A percentile compares a stretch with the other conserved stretches of the same genome.
phyloP scores from a whole-genome alignment of 2,329 filamentous ascomycete species.

The Arthrobotrys musiformis region DNA sequence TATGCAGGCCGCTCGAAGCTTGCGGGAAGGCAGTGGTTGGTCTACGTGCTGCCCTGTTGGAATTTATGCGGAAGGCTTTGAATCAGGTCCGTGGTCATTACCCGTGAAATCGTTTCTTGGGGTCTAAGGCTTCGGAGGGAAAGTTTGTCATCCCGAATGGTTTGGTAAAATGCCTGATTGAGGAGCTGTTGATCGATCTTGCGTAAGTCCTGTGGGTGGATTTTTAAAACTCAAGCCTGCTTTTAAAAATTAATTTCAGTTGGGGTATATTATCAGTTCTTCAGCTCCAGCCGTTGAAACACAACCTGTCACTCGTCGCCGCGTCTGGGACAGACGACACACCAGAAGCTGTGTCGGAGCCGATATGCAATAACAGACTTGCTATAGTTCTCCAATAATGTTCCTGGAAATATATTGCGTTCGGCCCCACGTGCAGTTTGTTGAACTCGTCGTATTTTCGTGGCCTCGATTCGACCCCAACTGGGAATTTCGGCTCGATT shows the following conservation, averaged over 20 bases:
- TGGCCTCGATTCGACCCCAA: slow-evolving; percentile 35
- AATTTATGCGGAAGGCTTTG: slow-evolving; percentile 8
- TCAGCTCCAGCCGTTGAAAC: slow-evolving; percentile 31
- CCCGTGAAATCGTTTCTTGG: slow-evolving; percentile 4
- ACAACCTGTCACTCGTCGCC: slow-evolving; percentile 43
- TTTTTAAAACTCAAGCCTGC: slow-evolving; percentile 48
- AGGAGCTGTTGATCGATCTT: slow-evolving; percentile 45
- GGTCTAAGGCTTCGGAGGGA: not conserved
- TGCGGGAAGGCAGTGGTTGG: not conserved
- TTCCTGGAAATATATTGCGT: slow-evolving; percentile 55
- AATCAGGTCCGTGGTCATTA: slow-evolving; percentile 10
- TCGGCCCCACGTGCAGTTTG: slow-evolving; percentile 39
- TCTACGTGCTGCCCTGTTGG: not conserved
- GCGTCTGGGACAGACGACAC: slow-evolving; percentile 47
- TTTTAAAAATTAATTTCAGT: slow-evolving; percentile 45
- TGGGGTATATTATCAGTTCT: slow-evolving; percentile 43
- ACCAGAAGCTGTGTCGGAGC: slow-evolving; percentile 48
- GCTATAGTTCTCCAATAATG: slow-evolving; percentile 38
- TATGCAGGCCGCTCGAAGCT: not conserved
- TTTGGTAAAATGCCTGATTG: slow-evolving; percentile 22
- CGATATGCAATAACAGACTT: slow-evolving; percentile 55
- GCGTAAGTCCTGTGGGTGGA: slow-evolving; percentile 24
- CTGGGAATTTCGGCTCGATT: slow-evolving; percentile 42
- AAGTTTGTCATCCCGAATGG: not conserved
- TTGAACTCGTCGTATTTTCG: slow-evolving; percentile 21